Conservation (phyloP, 2,329 filamentous ascomycete species). For the Alternaria metachromatica region DNA sequence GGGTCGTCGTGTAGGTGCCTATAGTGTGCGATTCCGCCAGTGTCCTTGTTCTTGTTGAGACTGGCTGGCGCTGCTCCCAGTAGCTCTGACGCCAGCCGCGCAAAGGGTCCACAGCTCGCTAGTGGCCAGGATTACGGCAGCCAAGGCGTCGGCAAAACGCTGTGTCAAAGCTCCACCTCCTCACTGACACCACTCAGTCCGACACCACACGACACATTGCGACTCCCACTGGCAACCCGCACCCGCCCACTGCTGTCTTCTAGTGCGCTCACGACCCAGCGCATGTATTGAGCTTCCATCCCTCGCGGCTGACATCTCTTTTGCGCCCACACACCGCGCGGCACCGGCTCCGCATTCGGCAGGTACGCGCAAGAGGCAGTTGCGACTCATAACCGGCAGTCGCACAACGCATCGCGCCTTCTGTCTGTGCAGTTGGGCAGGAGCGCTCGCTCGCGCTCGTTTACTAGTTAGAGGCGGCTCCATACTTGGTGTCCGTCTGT, state of each 20-base stretch:
- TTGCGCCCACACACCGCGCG: constrained; percentile 20
- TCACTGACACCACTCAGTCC: constrained; percentile 31
- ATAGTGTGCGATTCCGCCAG: neutral
- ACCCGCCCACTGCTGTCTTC: constrained; percentile 18
- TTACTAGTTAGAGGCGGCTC: constrained; percentile 37
- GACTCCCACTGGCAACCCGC: constrained; percentile 19
- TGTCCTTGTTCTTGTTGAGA: constrained; percentile 2
- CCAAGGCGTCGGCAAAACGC: constrained; percentile 30
- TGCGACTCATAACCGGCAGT: constrained; percentile 25
- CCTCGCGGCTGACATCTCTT: constrained; percentile 1
- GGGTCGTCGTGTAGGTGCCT: neutral
- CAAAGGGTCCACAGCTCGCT: constrained; percentile 7
- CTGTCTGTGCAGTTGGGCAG: constrained; percentile 22
- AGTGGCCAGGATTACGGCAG: constrained; percentile 15
- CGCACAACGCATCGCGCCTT: constrained; percentile 26
- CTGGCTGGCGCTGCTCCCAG: neutral
- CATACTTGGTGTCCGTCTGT: constrained; percentile 24
- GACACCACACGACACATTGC: constrained; percentile 39
- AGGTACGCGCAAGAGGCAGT: constrained; percentile 31
- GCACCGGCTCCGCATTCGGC: constrained; percentile 21
- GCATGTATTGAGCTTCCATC: constrained; percentile 9
- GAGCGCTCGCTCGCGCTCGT: constrained; percentile 25
- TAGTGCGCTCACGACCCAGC: constrained; percentile 14
- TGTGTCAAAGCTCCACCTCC: constrained; percentile 36
- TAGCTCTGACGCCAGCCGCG: constrained; percentile 4